Base-by-base conservation (phyloP, 1,284 basidiomycete genomes). In the Cutaneotrichosporon spelunceum region DNA sequence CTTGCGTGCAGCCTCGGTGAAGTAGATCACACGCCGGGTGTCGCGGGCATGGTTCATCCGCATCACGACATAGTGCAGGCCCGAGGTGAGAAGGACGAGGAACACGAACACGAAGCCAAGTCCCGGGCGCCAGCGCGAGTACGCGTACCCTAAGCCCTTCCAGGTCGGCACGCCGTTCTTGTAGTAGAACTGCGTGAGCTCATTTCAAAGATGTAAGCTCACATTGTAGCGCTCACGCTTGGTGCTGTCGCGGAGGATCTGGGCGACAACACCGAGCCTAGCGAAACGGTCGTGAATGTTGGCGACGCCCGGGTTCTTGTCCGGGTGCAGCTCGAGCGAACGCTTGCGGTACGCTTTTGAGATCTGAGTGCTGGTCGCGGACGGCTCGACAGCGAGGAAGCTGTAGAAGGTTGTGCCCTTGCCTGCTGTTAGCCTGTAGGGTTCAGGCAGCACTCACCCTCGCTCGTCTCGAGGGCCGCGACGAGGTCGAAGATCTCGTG, bases 401-500 rank as follows among this genome's bases (percentile, higher is more conserved):
- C 88, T 88, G 81, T 95, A 97, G 80, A 97, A 97, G 1, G 87
- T 89, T 11, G 88, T 91, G 27, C 88, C 90, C 75, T 90, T 93
- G 67, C 88, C 87, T 88, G 11, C 19, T 26, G 39, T 60, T 19
- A 60, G 60, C 39, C 9, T 4, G 49, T 56, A 21, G 24, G 21
- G 23, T 36, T 23, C 5, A 24, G 21, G 19, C 21, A 11, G 45
- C 30, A 59, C 70, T 52, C 59, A 86, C 91, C 93, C 82, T 95
- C 93, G 2, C 89, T 82, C 1, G 81, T 80, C 79, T 95, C 88
- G 34, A 97, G 79, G 7, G 85, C 89, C 66, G 85, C 85, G 61
- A 96, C 93, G n/a, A 97, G 83, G 80, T 96, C 93, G 72, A 97
- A 97, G 57, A 97, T 93, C 79, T 97, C 93, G 81, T 93, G 84